These are phyloP conservation scores for Claviceps purpurea DNA, from an alignment of 2,329 filamentous ascomycete species.

Conservation along the genomic window DNA sequence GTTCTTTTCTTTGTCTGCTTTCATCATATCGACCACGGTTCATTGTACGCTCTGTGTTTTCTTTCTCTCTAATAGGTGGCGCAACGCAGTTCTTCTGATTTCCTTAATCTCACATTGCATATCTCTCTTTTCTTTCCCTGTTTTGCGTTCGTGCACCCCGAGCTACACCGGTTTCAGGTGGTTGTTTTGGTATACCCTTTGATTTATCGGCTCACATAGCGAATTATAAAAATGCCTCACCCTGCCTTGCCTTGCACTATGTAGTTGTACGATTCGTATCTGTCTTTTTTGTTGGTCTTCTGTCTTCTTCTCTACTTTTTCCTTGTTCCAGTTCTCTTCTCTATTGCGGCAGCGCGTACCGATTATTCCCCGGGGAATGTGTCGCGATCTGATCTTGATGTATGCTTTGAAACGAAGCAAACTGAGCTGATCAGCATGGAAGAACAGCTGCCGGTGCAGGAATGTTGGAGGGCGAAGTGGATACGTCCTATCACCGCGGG, in stretches of 20 bases:
- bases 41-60: background rate
- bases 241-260: background rate
- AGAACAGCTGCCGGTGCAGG: background rate
- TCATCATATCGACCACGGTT: background rate
- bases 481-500: too few relatives aligned
- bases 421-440: background rate
- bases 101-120: background rate
- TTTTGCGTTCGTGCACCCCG: background rate
- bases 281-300: background rate
- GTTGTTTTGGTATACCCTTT: constrained; percentile 16
- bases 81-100: background rate
- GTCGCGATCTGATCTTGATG: background rate
- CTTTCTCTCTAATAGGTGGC: background rate
- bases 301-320: background rate
- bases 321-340: background rate
- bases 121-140: background rate
- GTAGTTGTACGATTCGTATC: background rate
- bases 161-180: background rate
- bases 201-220: constrained; percentile 3
- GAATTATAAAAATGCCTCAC: background rate
- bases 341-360: background rate
- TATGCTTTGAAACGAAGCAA: background rate
- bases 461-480: too few relatives aligned
- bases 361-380: background rate
- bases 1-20: background rate